Evolutionary conservation across 345 rosid genomes (phyloP).

Genomic region (Diplotaxis tenuifolia): DNA sequence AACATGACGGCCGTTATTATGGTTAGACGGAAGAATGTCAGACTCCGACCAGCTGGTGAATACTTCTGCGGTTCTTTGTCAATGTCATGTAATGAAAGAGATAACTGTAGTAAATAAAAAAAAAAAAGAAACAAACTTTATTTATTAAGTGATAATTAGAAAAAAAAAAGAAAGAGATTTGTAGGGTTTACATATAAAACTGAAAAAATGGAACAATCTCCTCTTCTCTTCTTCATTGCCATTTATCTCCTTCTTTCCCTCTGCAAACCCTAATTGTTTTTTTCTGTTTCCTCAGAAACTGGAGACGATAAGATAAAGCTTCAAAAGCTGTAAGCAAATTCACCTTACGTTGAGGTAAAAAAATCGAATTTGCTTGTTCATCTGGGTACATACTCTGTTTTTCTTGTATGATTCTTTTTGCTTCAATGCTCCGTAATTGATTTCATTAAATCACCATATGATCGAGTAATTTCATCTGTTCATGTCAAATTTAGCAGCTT

Average conservation of each 20-base stretch:
- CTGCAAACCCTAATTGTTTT: conserved; percentile 37
- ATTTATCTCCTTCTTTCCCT: conserved; percentile 16
- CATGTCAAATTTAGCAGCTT: not conserved
- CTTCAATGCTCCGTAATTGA: not conserved
- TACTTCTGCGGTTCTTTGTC: conserved; percentile 18
- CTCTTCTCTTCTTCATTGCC: conserved; percentile 24
- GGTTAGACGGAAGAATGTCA: conserved; percentile 27
- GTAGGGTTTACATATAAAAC: conserved; percentile 41
- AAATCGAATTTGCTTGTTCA: not conserved
- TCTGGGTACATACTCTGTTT: conserved; percentile 16
- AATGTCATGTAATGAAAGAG: conserved; percentile 7
- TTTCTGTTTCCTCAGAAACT: not conserved
- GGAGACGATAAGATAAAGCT: not conserved
- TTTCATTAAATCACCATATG: not conserved
- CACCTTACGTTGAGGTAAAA: conserved; percentile 17
- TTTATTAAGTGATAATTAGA: not conserved
- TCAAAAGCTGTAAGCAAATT: not conserved
- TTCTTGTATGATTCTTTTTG: not conserved
- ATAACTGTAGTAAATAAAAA: not conserved
- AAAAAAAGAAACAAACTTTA: not conserved
- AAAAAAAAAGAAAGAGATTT: not conserved
- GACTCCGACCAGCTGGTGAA: conserved; percentile 16
- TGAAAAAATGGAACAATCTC: conserved; percentile 19
- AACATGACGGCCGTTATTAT: conserved; percentile 32
- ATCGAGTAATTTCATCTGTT: conserved; percentile 13